Evolutionary conservation across 1,284 basidiomycete species (phyloP).

Genomic region (Veloboletus limbatus): DNA sequence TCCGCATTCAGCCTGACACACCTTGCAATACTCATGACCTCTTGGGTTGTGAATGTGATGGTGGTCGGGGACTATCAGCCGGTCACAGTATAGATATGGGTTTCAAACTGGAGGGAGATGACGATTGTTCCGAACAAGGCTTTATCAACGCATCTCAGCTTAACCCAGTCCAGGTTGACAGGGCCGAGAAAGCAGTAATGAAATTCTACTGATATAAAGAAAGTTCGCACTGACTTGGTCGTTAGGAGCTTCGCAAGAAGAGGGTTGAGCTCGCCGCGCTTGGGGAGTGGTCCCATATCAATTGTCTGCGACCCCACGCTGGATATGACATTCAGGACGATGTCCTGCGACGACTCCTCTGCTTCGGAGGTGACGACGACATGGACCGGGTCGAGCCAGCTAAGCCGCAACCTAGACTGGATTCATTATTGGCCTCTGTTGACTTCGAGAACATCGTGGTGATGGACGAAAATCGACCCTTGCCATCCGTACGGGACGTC

Average conservation of each 20-base stretch:
- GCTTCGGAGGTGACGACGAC: conserved; percentile 22
- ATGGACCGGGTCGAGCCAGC: conserved; percentile 2
- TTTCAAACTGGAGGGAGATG: conserved; percentile 16
- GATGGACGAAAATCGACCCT: conserved; percentile 30
- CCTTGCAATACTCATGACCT: conserved; percentile 91
- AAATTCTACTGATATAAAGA: neutral
- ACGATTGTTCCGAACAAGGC: conserved; percentile 39
- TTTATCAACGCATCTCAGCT: conserved; percentile 77
- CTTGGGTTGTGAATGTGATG: conserved; percentile 71
- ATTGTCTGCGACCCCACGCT: conserved; percentile 53
- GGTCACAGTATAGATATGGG: conserved; percentile 18
- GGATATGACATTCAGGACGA: conserved; percentile 57
- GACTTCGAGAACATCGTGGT: conserved; percentile 45
- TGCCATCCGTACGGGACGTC: conserved; percentile 42
- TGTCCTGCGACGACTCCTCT: conserved; percentile 52
- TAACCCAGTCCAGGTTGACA: conserved; percentile 45
- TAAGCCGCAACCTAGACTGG: conserved; percentile 31
- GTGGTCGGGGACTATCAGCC: conserved; percentile 27
- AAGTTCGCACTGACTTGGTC: conserved; percentile 3
- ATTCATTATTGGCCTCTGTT: conserved; percentile 39
- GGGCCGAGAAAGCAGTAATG: conserved; percentile 53
- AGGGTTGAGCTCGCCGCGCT: conserved; percentile 78
- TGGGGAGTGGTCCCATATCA: conserved; percentile 87
- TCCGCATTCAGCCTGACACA: conserved; percentile 79
- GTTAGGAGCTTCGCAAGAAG: conserved; percentile 69